These are phyloP conservation scores for Dioscorea alata DNA, from an alignment of 106 monocot genomes.

Conservation along the genomic window DNA sequence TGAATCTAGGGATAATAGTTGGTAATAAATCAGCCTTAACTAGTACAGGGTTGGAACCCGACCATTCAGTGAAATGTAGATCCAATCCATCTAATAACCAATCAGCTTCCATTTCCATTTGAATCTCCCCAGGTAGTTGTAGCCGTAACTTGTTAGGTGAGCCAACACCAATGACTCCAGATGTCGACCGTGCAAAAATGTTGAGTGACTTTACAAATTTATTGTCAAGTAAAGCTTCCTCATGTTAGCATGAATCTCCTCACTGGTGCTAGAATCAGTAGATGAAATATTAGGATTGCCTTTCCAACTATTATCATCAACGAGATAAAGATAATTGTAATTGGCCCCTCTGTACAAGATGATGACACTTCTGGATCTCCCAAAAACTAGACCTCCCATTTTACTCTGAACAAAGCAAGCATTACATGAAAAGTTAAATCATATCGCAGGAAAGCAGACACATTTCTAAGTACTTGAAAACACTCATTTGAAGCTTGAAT, in stretches of 20 bases:
- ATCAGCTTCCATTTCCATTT: slow-evolving; percentile 76
- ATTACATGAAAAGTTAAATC: not conserved
- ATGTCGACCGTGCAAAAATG: slow-evolving; percentile 11
- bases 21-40: slow-evolving; percentile 94
- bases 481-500: too few species aligned
- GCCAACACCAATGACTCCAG: slow-evolving; percentile 64
- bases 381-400: slow-evolving; percentile 95
- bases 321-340: slow-evolving; percentile 88
- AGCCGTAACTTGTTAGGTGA: slow-evolving; percentile 66
- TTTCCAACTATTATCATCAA: slow-evolving; percentile 6
- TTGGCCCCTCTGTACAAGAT: slow-evolving; percentile 79
- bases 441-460: too few species aligned
- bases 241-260: slow-evolving; percentile 12
- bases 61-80: slow-evolving; percentile 93
- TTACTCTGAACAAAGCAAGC: slow-evolving; percentile 61
- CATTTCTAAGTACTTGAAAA: too few species aligned
- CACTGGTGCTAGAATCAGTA: slow-evolving; percentile 8
- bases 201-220: slow-evolving; percentile 7
- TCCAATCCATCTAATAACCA: slow-evolving; percentile 80
- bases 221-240: slow-evolving; percentile 7
- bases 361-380: slow-evolving; percentile 90
- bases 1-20: slow-evolving; percentile 60
- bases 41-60: slow-evolving; percentile 81
- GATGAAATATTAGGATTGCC: slow-evolving; percentile 3
- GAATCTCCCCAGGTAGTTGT: slow-evolving; percentile 67